A percentile compares a stretch with the other conserved stretches of the same genome.
Conservation (phyloP, 164 flowering plant species). For the Kalanchoe fedtschenkoi region DNA sequence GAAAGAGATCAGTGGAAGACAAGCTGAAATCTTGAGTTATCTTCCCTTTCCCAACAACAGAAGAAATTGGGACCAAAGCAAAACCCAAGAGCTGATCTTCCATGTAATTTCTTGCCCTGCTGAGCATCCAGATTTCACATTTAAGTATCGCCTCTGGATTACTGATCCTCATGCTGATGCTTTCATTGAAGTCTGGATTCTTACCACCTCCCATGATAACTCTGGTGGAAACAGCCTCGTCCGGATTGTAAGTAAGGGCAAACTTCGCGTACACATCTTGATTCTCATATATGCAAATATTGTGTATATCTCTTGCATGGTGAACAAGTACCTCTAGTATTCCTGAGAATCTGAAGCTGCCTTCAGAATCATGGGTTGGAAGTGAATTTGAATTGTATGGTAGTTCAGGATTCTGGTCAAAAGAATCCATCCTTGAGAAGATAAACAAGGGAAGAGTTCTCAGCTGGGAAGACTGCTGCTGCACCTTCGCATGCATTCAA, state of each 20-base stretch:
- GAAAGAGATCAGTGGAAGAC: conserved; percentile 79
- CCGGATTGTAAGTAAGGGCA: too few relatives aligned
- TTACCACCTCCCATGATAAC: conserved; percentile 68
- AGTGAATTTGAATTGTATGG: conserved; percentile 27
- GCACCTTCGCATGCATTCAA: not conserved
- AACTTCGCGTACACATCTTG: too few relatives aligned
- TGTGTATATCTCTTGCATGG: conserved; percentile 86
- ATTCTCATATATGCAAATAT: conserved; percentile 85
- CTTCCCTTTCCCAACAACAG: conserved; percentile 48
- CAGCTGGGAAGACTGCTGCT: not conserved
- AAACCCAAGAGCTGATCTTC: conserved; percentile 94
- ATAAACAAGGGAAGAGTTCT: conserved; percentile 5
- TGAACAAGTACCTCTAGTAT: conserved; percentile 65
- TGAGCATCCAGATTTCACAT: conserved; percentile 96
- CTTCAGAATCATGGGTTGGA: conserved; percentile 15
- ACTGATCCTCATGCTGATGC: conserved; percentile 33
- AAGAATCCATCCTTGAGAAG: conserved; percentile 38
- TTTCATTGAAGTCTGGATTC: conserved; percentile 77
- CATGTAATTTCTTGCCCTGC: conserved; percentile 57
- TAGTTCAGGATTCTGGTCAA: conserved; percentile 26
- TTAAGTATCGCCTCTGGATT: conserved; percentile 58
- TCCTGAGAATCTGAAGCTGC: too few relatives aligned
- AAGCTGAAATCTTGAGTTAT: conserved; percentile 55
- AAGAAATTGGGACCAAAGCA: conserved; percentile 58
- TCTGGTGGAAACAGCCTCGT: conserved; percentile 46